Conservation (phyloP, 208 protist genomes). For the Crithidia sp. region DNA sequence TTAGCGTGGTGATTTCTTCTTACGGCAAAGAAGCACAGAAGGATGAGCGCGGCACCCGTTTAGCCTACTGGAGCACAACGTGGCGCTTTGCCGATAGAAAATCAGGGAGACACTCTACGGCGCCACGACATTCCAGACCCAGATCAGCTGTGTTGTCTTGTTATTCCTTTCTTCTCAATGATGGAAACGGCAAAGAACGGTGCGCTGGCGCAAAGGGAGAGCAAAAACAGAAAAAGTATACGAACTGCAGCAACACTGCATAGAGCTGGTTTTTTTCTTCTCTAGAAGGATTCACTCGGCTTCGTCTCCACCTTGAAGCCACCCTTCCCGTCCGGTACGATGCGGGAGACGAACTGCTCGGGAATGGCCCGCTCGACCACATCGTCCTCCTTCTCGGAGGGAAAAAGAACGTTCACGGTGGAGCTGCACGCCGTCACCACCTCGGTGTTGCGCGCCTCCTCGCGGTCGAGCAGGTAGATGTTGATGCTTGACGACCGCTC, state of each 20-base stretch:
- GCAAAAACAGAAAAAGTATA: conserved; percentile 10
- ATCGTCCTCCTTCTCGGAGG: conserved; percentile 58
- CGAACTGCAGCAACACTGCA: neutral
- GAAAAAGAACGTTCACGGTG: conserved; percentile 78
- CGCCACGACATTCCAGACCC: too few species aligned
- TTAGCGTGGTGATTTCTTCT: too few species aligned
- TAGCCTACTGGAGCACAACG: too few species aligned
- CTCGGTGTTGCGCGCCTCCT: conserved; percentile 65
- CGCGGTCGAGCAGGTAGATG: conserved; percentile 68
- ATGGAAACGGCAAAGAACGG: too few species aligned
- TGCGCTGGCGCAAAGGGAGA: neutral
- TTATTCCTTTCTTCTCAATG: too few species aligned
- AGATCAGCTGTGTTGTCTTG: too few species aligned
- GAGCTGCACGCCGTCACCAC: conserved; percentile 79
- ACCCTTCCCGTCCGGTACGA: conserved; percentile 66
- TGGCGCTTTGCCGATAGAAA: too few species aligned
- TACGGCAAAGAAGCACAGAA: too few species aligned
- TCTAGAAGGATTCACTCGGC: conserved; percentile 39
- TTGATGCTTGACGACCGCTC: conserved; percentile 72
- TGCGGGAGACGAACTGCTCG: conserved; percentile 80
- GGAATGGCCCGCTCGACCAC: conserved; percentile 76
- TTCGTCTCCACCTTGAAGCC: conserved; percentile 74
- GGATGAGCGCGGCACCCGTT: too few species aligned
- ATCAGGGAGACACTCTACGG: too few species aligned
- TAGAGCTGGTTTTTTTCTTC: neutral